These are phyloP conservation scores for Gymnopilus dilepis DNA, from an alignment of 768 basidiomycete species.

Conservation along the genomic window DNA sequence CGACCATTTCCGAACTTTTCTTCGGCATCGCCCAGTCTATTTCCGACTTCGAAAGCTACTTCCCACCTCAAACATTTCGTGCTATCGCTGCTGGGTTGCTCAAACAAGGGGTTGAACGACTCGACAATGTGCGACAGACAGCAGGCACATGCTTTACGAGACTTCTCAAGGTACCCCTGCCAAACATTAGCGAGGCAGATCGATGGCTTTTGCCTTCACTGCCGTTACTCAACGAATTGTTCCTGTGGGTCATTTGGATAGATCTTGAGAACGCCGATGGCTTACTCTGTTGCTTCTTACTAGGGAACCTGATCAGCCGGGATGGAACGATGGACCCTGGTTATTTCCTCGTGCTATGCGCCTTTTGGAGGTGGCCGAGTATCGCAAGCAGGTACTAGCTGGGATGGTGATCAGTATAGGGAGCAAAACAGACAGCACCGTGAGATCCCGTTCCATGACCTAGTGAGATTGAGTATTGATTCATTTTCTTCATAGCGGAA, in stretches of 20 bases:
- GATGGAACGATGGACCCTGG: conserved; percentile 78
- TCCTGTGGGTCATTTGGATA: conserved; percentile 45
- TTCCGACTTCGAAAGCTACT: conserved; percentile 57
- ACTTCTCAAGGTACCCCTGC: conserved; percentile 54
- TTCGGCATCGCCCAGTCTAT: conserved; percentile 48
- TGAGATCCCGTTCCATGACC: conserved; percentile 41
- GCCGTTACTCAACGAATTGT: conserved; percentile 55
- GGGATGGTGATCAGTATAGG: conserved; percentile 83
- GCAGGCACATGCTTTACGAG: conserved; percentile 67
- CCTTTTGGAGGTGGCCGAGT: conserved; percentile 65
- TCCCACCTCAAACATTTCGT: conserved; percentile 64
- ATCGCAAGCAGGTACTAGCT: conserved; percentile 63
- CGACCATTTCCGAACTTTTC: conserved; percentile 55
- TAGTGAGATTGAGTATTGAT: conserved; percentile 17
- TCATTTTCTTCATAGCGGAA: conserved; percentile 57
- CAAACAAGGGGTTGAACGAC: conserved; percentile 89
- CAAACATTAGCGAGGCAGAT: conserved; percentile 42
- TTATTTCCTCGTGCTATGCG: conserved; percentile 76
- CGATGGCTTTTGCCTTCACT: conserved; percentile 59
- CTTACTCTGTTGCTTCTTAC: conserved; percentile 11
- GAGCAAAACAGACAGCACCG: conserved; percentile 85
- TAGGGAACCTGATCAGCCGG: conserved; percentile 32
- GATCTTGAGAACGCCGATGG: neutral
- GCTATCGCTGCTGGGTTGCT: conserved; percentile 67
- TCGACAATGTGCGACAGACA: conserved; percentile 88